Conservation (phyloP, 2,329 filamentous ascomycete species). For the Beauveria caledonica region DNA sequence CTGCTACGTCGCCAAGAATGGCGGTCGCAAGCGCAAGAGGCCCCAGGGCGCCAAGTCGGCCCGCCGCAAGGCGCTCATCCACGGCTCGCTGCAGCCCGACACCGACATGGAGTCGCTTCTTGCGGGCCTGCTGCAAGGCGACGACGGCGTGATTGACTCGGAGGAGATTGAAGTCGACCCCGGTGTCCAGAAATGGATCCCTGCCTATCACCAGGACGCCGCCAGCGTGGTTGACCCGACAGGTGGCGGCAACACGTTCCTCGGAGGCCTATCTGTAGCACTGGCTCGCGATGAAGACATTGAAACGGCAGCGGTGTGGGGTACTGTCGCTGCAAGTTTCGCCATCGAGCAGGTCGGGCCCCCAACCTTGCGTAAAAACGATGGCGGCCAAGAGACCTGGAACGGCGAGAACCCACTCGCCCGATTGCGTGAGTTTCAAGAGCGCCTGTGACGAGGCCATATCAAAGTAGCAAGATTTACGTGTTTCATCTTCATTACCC, state of each 20-base stretch:
- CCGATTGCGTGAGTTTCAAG: conserved; percentile 43
- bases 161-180: conserved; percentile 56
- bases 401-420: conserved; percentile 48
- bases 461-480: not conserved
- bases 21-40: conserved; percentile 39
- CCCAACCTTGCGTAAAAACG: conserved; percentile 46
- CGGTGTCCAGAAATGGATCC: conserved; percentile 65
- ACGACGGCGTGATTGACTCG: conserved; percentile 42
- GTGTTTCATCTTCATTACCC: not conserved
- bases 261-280: conserved; percentile 52
- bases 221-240: conserved; percentile 77
- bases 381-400: conserved; percentile 48
- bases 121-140: conserved; percentile 47
- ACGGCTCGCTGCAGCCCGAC: conserved; percentile 49
- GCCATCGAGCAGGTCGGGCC: conserved; percentile 92
- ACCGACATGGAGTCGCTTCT: conserved; percentile 57
- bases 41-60: conserved; percentile 20
- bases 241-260: conserved; percentile 85
- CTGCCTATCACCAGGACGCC: conserved; percentile 57
- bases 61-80: conserved; percentile 32
- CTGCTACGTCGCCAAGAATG: conserved; percentile 55
- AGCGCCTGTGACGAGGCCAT: conserved; percentile 23
- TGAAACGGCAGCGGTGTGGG: conserved; percentile 69
- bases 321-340: conserved; percentile 77
- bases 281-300: conserved; percentile 51